phyloP scores from a whole-genome alignment of 179 eudicot species.

The Camellia oleifera region DNA sequence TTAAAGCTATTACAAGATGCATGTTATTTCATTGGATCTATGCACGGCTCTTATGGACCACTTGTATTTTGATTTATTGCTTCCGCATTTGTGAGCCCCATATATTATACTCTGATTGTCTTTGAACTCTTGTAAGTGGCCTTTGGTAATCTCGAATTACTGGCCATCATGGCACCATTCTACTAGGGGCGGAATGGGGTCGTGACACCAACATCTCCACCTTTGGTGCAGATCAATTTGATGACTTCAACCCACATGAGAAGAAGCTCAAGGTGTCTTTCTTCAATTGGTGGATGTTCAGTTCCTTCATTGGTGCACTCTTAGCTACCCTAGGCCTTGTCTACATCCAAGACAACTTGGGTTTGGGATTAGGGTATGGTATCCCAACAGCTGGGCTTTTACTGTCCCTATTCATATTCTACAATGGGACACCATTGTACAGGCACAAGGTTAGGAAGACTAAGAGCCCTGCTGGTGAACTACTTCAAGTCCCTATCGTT shows the following conservation, averaged over 20 bases:
- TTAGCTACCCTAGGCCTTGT: conserved; percentile 66
- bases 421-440: conserved; percentile 61
- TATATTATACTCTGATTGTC: too few relatives aligned
- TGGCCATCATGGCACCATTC: too few relatives aligned
- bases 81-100: too few relatives aligned
- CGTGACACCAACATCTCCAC: conserved; percentile 63
- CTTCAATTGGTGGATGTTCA: conserved; percentile 95
- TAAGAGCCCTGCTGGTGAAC: conserved; percentile 48
- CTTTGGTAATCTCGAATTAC: too few relatives aligned
- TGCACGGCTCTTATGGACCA: too few relatives aligned
- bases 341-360: conserved; percentile 75
- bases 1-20: too few relatives aligned
- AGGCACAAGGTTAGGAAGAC: conserved; percentile 59
- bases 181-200: too few relatives aligned
- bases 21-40: too few relatives aligned
- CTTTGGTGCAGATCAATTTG: conserved; percentile 86
- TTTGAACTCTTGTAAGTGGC: too few relatives aligned
- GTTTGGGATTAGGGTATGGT: conserved; percentile 85
- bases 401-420: conserved; percentile 55
- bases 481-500: conserved; percentile 35
- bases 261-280: conserved; percentile 66
- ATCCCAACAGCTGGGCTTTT: conserved; percentile 69
- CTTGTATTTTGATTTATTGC: too few relatives aligned
- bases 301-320: conserved; percentile 62
- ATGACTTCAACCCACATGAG: conserved; percentile 54